These are phyloP conservation scores for Penicillium angulare DNA, from an alignment of 495 filamentous ascomycete species.

Conservation along the genomic window DNA sequence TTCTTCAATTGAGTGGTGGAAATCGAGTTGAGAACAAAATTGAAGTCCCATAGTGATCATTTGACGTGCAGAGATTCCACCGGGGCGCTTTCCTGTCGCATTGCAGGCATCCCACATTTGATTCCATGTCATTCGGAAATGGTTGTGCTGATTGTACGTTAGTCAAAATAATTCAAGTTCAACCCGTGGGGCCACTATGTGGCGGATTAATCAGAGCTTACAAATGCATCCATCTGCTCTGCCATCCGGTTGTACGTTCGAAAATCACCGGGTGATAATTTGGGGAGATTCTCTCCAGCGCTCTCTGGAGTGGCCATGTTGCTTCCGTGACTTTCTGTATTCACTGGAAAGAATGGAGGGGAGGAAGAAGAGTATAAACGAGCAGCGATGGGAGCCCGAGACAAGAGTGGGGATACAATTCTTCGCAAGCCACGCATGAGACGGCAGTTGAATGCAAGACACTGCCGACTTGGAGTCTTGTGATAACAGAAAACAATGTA, in stretches of 20 bases:
- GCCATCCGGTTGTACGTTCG: constrained; percentile 68
- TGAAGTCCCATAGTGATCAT: constrained; percentile 63
- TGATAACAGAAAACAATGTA: background rate
- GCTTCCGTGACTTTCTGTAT: constrained; percentile 3
- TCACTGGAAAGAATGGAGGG: background rate
- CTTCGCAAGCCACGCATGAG: constrained; percentile 15
- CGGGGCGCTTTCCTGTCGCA: constrained; percentile 49
- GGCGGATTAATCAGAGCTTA: constrained; percentile 32
- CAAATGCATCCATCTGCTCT: constrained; percentile 75
- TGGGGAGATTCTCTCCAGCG: constrained; percentile 22
- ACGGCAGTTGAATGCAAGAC: constrained; percentile 15
- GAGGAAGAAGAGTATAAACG: background rate
- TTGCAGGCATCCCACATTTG: constrained; percentile 63
- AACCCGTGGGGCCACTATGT: background rate
- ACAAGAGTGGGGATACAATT: constrained; percentile 6
- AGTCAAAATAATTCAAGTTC: background rate
- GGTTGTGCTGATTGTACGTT: constrained; percentile 56
- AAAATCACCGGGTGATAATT: constrained; percentile 57
- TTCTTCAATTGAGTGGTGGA: constrained; percentile 87
- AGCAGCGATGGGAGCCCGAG: constrained; percentile 4
- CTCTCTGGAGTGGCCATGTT: background rate
- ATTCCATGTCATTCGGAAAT: constrained; percentile 74
- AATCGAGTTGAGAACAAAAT: constrained; percentile 65
- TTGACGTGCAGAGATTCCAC: constrained; percentile 57
- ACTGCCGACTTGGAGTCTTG: constrained; percentile 14